Evolutionary conservation across 2,329 filamentous ascomycete genomes (phyloP).

Genomic region (Nemania sp.): DNA sequence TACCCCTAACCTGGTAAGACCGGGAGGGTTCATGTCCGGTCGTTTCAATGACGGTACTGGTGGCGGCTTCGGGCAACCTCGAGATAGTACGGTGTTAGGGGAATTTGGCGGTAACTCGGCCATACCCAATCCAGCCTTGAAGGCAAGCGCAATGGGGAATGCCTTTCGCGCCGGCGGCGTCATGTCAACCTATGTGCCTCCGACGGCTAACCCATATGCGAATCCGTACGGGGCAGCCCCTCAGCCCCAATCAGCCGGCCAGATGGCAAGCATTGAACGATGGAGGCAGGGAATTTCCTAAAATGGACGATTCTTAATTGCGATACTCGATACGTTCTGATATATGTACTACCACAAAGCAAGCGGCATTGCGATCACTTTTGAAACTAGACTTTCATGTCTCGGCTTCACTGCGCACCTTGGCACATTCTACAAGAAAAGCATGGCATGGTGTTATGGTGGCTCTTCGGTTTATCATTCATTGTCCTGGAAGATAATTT

Average conservation of each 20-base stretch:
- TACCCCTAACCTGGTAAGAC: constrained; percentile 49
- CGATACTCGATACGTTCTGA: neutral
- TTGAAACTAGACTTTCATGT: constrained; percentile 5
- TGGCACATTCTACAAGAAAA: constrained; percentile 30
- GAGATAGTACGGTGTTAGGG: constrained; percentile 43
- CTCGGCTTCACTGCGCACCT: constrained; percentile 19
- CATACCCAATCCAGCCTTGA: constrained; percentile 37
- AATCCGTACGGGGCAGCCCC: constrained; percentile 42
- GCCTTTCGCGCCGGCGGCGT: constrained; percentile 41
- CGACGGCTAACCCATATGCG: constrained; percentile 42
- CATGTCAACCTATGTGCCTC: constrained; percentile 39
- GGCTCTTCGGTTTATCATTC: constrained; percentile 19
- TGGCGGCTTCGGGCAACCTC: constrained; percentile 51
- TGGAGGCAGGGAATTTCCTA: constrained; percentile 52
- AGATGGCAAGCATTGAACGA: constrained; percentile 51
- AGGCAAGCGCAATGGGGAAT: constrained; percentile 43
- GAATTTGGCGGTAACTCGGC: constrained; percentile 28
- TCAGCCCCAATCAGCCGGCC: constrained; percentile 46
- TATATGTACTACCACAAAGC: constrained; percentile 3
- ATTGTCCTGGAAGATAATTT: constrained; percentile 17
- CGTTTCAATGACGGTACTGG: constrained; percentile 66
- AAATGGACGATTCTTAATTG: constrained; percentile 12
- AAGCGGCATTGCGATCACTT: constrained; percentile 1
- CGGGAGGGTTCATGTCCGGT: constrained; percentile 64
- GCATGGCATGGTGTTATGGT: constrained; percentile 36